phyloP scores from a whole-genome alignment of 2,329 filamentous ascomycete species.

The Rhynchosporium secalis region DNA sequence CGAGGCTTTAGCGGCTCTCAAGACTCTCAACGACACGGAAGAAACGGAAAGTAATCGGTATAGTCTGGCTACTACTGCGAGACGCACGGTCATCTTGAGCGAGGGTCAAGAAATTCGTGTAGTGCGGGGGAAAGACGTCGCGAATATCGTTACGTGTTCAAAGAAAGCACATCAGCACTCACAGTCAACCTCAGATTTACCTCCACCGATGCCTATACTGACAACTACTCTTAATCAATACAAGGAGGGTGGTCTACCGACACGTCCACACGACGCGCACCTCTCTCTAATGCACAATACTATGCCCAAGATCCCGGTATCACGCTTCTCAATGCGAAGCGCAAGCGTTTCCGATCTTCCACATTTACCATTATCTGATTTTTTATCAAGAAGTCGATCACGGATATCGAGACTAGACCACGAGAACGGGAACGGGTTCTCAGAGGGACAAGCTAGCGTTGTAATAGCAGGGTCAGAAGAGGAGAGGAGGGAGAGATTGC shows the following conservation, averaged over 20 bases:
- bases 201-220: background rate
- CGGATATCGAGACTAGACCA: background rate
- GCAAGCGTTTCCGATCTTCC: background rate
- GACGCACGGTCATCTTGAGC: conserved; percentile 11
- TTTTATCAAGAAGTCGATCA: background rate
- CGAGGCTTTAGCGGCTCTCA: background rate
- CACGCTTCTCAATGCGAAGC: conserved; percentile 7
- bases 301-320: background rate
- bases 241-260: background rate
- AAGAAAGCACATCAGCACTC: background rate
- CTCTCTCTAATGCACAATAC: background rate
- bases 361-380: too few species aligned
- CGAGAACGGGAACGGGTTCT: background rate
- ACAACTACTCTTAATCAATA: background rate
- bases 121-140: conserved; percentile 17
- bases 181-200: too few species aligned
- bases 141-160: conserved; percentile 20
- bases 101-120: conserved; percentile 14
- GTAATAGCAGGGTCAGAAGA: background rate
- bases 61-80: conserved; percentile 4
- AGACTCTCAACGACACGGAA: background rate
- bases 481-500: background rate
- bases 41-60: background rate
- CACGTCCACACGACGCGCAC: background rate
- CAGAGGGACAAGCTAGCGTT: background rate